These are phyloP conservation scores for Ammopiptanthus mongolicus DNA, from an alignment of 306 rosid genomes.

Conservation along the genomic window DNA sequence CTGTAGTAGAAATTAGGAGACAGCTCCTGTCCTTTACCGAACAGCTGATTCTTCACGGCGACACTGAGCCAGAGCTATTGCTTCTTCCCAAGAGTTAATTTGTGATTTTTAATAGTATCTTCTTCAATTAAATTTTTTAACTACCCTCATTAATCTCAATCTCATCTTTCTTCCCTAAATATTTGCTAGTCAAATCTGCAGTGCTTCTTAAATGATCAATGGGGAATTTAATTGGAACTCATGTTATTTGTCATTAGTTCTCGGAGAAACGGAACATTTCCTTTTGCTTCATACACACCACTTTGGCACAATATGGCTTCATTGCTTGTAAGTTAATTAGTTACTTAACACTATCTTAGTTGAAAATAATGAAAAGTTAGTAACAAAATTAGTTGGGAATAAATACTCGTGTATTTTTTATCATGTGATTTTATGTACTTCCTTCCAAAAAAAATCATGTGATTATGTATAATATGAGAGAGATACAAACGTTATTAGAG, in stretches of 20 bases:
- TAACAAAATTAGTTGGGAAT: no score
- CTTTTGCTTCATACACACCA: not conserved
- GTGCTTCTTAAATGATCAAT: not conserved
- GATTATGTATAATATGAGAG: no score
- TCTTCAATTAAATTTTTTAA: not conserved
- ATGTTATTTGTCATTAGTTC: no score
- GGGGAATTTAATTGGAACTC: not conserved
- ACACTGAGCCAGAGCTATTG: not conserved
- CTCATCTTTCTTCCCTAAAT: not conserved
- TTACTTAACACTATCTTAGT: not conserved
- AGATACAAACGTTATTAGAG: no score
- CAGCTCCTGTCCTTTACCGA: not conserved
- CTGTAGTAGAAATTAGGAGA: not conserved
- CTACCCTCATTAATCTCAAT: not conserved
- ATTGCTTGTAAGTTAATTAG: not conserved
- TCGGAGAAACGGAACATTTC: no score
- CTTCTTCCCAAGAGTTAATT: not conserved
- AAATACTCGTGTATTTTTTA: no score
- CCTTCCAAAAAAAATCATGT: no score
- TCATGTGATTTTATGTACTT: no score
- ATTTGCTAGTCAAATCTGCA: not conserved
- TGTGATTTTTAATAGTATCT: not conserved
- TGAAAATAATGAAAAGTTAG: no score
- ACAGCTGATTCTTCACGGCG: not conserved
- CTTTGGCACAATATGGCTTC: not conserved